Evolutionary conservation across 257 asterid species (phyloP).

Genomic region (Nicotiana knightiana): DNA sequence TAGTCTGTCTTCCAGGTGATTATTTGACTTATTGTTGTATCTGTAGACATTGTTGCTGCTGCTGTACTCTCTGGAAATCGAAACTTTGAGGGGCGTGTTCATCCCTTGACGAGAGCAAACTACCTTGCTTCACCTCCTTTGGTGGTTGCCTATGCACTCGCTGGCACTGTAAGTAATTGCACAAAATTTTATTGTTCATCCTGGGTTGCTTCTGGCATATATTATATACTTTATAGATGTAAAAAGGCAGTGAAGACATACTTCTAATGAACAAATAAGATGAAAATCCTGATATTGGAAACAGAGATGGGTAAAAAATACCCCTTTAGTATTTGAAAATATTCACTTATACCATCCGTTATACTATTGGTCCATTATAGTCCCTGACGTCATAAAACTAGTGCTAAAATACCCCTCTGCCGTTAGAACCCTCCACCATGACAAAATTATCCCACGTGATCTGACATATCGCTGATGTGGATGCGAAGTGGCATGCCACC

Average conservation of each 20-base stretch:
- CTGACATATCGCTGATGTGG: no score
- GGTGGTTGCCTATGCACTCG: conserved; percentile 97
- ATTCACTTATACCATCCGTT: no score
- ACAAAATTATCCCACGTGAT: no score
- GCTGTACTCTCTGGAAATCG: conserved; percentile 97
- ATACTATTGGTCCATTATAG: no score
- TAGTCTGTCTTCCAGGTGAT: neutral
- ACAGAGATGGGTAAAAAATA: no score
- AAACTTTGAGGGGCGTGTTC: conserved; percentile 96
- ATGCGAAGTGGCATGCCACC: no score
- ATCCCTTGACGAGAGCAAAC: conserved; percentile 86
- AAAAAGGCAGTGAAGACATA: neutral
- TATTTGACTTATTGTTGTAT: neutral
- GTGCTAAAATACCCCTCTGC: no score
- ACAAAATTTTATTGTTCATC: neutral
- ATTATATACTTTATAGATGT: neutral
- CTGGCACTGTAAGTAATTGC: conserved; percentile 75
- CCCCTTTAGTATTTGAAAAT: no score
- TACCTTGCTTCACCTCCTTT: conserved; percentile 98
- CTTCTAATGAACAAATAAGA: neutral
- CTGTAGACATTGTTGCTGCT: conserved; percentile 82
- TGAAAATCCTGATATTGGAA: neutral
- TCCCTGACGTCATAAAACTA: no score
- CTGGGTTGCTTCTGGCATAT: neutral
- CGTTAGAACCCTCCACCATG: no score